Evolutionary conservation across 306 rosid genomes (phyloP), one percentile per base, ranked within the genome.

Genomic region (Potentilla sterilis): DNA sequence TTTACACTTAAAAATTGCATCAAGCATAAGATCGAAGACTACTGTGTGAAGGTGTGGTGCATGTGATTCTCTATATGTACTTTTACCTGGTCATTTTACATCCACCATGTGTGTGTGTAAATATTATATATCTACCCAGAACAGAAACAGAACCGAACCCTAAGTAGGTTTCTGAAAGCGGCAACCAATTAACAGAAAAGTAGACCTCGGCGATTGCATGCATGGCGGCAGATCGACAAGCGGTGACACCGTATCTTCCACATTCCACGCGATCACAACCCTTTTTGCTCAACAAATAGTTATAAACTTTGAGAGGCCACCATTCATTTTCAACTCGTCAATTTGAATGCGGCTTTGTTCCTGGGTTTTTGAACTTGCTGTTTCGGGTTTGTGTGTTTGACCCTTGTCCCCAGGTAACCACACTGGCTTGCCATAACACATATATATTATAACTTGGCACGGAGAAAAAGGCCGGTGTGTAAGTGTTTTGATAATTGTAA

Each of bases 201-300:
- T 62, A 79, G 63, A 51, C 67, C 65, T 63, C 66, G 78, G 81
- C 79, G 74, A 83, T 80, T 79, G 87, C 90, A 79, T 86, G 92
- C 85, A 86, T 77, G 90, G 84, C 86, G 89, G 85, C 86, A 86
- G 24, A 54, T 54, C 28, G 95, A 87, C 95, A 84, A 68, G 88
- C 82, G 83, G 75, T 74, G 88, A 82, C 91, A 89, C 77, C 59
- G 81, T 76, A 78, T 87, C 86, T 85, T 80, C 85, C 79, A 75
- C 3, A 64, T 85, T 83, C 82, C 90, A 87, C 88, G 89, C 87
- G 79, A 72, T 80, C 83, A 78, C 15, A 70, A 32, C 34, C 63
- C 76, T 80, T 82, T 88, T 77, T 35, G 16, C 71, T 80, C 0
- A 22, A 69, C 86, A 78, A 46, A 40, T 57, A 9, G 14, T 57